These are phyloP conservation scores for Plantago ovata DNA, from an alignment of 257 asterid genomes.

Conservation along the genomic window DNA sequence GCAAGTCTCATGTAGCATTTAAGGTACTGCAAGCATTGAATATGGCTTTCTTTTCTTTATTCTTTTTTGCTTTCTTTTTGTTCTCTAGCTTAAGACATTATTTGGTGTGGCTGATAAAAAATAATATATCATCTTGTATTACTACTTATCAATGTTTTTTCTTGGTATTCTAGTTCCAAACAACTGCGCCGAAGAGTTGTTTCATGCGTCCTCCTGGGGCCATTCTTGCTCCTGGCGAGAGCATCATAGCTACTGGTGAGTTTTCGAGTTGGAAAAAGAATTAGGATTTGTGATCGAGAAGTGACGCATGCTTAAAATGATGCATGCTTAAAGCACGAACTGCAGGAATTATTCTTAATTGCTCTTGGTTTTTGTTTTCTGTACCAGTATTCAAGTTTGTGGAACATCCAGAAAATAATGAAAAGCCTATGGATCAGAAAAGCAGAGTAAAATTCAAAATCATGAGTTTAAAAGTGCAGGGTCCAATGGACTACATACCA, in stretches of 20 bases:
- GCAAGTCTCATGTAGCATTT: slow-evolving; percentile 96
- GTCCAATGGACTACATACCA: slow-evolving; percentile 79
- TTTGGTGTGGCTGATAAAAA: no score
- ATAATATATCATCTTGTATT: slow-evolving; percentile 6
- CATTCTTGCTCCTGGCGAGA: slow-evolving; percentile 91
- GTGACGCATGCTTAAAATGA: no score
- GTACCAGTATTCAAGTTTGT: slow-evolving; percentile 86
- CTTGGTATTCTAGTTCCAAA: slow-evolving; percentile 67
- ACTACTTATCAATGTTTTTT: slow-evolving; percentile 23
- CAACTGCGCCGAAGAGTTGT: slow-evolving; percentile 95
- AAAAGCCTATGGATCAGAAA: slow-evolving; percentile 85
- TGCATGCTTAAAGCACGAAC: slow-evolving; percentile 1
- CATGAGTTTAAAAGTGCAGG: slow-evolving; percentile 93
- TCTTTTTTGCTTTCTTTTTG: slow-evolving; percentile 12
- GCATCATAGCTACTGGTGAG: slow-evolving; percentile 84
- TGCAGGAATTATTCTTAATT: background rate
- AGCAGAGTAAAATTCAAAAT: slow-evolving; percentile 92
- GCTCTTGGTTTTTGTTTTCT: slow-evolving; percentile 27
- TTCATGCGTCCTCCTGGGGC: slow-evolving; percentile 99
- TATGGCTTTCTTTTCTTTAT: slow-evolving; percentile 4
- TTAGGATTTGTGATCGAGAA: slow-evolving; percentile 1
- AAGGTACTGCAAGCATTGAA: slow-evolving; percentile 44
- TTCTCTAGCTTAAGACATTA: no score
- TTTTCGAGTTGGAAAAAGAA: slow-evolving; percentile 7
- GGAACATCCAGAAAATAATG: slow-evolving; percentile 89